A percentile compares a stretch with the other conserved stretches of the same genome.
Conservation (phyloP, 768 basidiomycete species). For the Russula ochroleuca region DNA sequence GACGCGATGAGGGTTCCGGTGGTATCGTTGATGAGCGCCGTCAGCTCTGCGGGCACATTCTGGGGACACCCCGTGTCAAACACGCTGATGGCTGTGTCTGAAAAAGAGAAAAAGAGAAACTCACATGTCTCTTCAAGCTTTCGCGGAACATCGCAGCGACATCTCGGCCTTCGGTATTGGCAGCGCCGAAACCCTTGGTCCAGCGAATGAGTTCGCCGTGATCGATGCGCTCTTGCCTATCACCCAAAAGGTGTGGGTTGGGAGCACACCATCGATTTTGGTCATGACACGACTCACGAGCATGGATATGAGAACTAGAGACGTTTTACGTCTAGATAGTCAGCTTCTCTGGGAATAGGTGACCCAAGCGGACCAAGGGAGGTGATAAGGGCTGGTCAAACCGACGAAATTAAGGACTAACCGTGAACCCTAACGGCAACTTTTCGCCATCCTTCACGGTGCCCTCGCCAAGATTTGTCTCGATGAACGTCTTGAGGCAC, state of each 20-base stretch:
- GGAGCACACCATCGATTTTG: conserved; percentile 5
- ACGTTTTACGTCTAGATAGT: conserved; percentile 19
- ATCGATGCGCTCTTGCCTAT: conserved; percentile 88
- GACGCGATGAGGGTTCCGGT: conserved; percentile 98
- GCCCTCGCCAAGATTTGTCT: conserved; percentile 58
- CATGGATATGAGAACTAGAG: conserved; percentile 91
- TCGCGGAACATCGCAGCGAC: conserved; percentile 90
- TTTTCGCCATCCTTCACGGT: conserved; percentile 49
- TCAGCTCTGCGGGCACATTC: conserved; percentile 79
- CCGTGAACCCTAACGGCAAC: conserved; percentile 90
- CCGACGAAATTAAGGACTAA: conserved; percentile 40
- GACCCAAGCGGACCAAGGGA: conserved; percentile 14
- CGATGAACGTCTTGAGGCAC: conserved; percentile 84
- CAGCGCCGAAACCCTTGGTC: conserved; percentile 98
- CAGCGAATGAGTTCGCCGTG: conserved; percentile 93
- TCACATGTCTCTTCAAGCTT: conserved; percentile 70
- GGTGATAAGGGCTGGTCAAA: conserved; percentile 20
- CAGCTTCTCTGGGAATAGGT: conserved; percentile 18
- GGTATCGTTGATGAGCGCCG: conserved; percentile 94
- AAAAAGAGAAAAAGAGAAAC: conserved; percentile 31
- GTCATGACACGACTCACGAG: conserved; percentile 50
- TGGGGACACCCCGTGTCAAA: conserved; percentile 33
- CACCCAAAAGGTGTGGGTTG: not conserved
- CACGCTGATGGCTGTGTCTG: not conserved
- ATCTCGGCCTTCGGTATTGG: conserved; percentile 88